Base-by-base conservation (phyloP, 176 grass and related monocot genomes). In the Olyra latifolia region DNA sequence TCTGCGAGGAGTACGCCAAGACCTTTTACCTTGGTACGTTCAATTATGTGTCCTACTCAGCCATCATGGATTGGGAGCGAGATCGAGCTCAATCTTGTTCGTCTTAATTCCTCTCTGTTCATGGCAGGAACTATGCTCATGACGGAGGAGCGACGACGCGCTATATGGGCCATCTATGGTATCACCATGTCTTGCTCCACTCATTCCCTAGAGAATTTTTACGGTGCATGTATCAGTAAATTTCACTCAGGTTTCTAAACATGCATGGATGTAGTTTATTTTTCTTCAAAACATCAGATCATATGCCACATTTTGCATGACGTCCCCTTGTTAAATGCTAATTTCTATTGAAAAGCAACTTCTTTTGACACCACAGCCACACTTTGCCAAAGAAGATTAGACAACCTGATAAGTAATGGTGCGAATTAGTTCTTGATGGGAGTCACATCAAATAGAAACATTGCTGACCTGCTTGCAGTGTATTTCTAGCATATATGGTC, bases 161-260 rank as follows among this genome's bases (percentile, higher is more conserved):
- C 95, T 71, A 98, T 98, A 75, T 98, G 95, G 95, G 95, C 95
- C 81, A 98, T 98, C 76, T 98, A 98, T 54, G 95, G 95, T 98
- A 82, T 23, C 80, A 59, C 16, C 67, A 59, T 59, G 35, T 38
- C 66, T 64, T 59, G 16, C 77, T 41, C 60, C 13, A 74, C 56
- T 58, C 58, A 28, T 78, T 17, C 41, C 59, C 55, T 72, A 43
- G 1, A 11, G n/a, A n/a, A n/a, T n/a, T n/a, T n/a, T n/a, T n/a
- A n/a, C n/a, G n/a, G 62, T 38, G 7, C 62, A 44, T 27, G 20
- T n/a, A 0, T 68, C 49, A 68, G 39, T 73, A 38, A 61, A 32
- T 35, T 64, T 56, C 39, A 64, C 20, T 58, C 27, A 32, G 45
- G 44, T 53, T n/a, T 44, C 10, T 56, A 2, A 39, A 74, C 74